Percentiles rank a stretch among this genome's conserved stretches.
phyloP scores from a whole-genome alignment of 192 early-diverging fungal species.

The Borealophlyctis nickersoniae region DNA sequence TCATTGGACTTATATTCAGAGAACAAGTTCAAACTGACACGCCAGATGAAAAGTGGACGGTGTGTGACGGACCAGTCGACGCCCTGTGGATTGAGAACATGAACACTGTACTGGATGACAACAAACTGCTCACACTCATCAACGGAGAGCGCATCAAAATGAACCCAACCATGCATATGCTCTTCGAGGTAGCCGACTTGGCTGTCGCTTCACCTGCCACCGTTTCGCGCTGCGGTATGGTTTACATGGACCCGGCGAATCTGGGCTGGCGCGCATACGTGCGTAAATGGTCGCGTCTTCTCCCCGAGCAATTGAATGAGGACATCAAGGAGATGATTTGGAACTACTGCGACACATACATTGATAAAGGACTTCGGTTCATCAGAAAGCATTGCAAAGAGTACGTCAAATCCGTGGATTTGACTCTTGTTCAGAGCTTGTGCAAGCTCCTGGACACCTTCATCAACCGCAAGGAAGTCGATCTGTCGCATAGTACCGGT shows the following conservation, averaged over 20 bases:
- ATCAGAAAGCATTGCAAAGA: conserved; percentile 50
- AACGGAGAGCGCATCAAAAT: conserved; percentile 65
- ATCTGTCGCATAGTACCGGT: conserved; percentile 30
- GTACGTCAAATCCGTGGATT: conserved; percentile 50
- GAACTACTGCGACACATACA: conserved; percentile 34
- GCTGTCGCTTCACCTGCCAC: conserved; percentile 64
- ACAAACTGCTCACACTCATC: conserved; percentile 60
- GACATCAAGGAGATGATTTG: conserved; percentile 43
- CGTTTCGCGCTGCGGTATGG: conserved; percentile 61
- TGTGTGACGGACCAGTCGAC: conserved; percentile 60
- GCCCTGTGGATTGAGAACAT: conserved; percentile 66
- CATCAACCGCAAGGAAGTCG: conserved; percentile 42
- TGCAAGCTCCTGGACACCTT: conserved; percentile 52
- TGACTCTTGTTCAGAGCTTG: conserved; percentile 49
- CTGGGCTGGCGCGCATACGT: conserved; percentile 54
- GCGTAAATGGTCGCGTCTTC: conserved; percentile 42
- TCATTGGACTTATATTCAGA: conserved; percentile 53
- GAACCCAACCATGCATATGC: conserved; percentile 58
- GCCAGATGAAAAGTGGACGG: conserved; percentile 61
- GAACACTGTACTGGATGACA: conserved; percentile 65
- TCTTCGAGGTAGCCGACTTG: conserved; percentile 64
- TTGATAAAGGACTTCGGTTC: conserved; percentile 52
- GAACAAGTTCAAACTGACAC: conserved; percentile 53
- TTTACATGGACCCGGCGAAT: conserved; percentile 57
- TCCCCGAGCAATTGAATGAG: conserved; percentile 31